Base-by-base conservation (phyloP, 2,329 filamentous ascomycete genomes). In the Pseudopithomyces chartarum region DNA sequence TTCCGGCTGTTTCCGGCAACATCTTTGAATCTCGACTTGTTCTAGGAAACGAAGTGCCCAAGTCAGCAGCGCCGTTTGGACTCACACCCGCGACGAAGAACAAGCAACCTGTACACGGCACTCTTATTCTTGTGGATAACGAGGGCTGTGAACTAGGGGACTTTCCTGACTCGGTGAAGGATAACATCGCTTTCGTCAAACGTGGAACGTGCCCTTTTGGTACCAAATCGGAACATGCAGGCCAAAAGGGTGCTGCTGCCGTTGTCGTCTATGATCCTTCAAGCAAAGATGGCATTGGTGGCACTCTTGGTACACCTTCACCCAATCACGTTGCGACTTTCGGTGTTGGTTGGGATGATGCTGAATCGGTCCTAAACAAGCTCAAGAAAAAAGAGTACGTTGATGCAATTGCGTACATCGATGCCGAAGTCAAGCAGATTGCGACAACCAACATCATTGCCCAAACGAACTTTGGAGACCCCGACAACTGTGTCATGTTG, bases 181-280 rank as follows among this genome's bases (percentile, higher is more conserved):
- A 87, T 42, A 85, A 86, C 58, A 88, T 96, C 58, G 90, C 89
- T 5, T 81, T 95, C 44, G 83, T 95, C 64, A 81, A 83, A 48
- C 87, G 91, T 54, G 91, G 91, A 54, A 81, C 79, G 1, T 95
- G 91, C 68, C 66, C 85, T 3, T 95, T 95, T 66, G 89, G 87
- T 15, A 79, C 82, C 58, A 95, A 96, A 78, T 89, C 89, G 0
- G 82, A 83, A 54, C 79, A 85, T 19, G 90, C 91, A 7, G 89
- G 87, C 46, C 82, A 80, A 53, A 89, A 89, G 2, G 90, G 90
- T 20, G 91, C 91, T 8, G 74, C 86, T 10, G 90, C 88, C 2
- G 89, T 88, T 1, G 77, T 95, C 15, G 81, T 95, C 38, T 94
- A 91, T 78, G 93, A 94, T n/a, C 79, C 89, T 88, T 64, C 86